Conservation (phyloP, 2,329 filamentous ascomycete species). For the Penicillium decumbens region DNA sequence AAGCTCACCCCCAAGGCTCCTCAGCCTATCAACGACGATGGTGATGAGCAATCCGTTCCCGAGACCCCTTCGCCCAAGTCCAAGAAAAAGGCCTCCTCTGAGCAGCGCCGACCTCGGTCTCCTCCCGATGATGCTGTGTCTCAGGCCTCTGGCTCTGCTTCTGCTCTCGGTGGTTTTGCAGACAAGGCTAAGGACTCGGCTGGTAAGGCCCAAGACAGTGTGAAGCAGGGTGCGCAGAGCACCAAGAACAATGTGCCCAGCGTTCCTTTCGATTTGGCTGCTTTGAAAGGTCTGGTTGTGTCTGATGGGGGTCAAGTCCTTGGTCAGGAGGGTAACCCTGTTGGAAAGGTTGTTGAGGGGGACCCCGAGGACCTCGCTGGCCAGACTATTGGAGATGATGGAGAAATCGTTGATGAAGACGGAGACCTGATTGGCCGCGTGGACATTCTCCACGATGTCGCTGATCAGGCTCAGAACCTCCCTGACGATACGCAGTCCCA, state of each 20-base stretch:
- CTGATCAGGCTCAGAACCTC: conserved; percentile 22
- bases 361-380: conserved; percentile 41
- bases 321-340: conserved; percentile 31
- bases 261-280: conserved; percentile 30
- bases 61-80: conserved; percentile 23
- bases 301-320: conserved; percentile 37
- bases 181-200: conserved; percentile 18
- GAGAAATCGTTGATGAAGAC: conserved; percentile 32
- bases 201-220: conserved; percentile 16
- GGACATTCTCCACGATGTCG: conserved; percentile 26
- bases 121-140: conserved; percentile 24
- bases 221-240: conserved; percentile 6
- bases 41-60: conserved; percentile 18
- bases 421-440: conserved; percentile 38
- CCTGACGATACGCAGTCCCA: conserved; percentile 16
- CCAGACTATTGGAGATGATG: conserved; percentile 38
- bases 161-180: conserved; percentile 11
- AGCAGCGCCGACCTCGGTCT: conserved; percentile 24
- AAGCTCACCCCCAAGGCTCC: conserved; percentile 23
- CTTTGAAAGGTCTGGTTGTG: conserved; percentile 40
- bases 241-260: conserved; percentile 5
- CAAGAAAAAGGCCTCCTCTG: conserved; percentile 19
- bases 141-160: conserved; percentile 28
- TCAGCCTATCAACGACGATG: conserved; percentile 19
- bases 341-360: conserved; percentile 41